phyloP scores from a whole-genome alignment of 495 filamentous ascomycete species.

The Tuber indicum region DNA sequence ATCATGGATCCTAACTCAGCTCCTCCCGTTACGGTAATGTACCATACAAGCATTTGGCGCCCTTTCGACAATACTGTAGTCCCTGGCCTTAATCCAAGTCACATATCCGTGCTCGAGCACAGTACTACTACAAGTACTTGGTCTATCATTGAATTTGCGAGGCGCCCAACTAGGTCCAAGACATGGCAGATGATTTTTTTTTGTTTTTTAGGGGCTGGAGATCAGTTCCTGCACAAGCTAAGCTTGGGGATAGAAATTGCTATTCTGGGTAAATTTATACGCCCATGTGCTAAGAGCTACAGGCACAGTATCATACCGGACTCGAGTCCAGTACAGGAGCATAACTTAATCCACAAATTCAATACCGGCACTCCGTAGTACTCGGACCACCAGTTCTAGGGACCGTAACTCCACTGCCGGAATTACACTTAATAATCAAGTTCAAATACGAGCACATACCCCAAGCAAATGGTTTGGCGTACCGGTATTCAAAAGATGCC shows the following conservation, averaged over 20 bases:
- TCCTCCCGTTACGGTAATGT: background rate
- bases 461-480: background rate
- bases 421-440: background rate
- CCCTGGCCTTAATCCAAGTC: background rate
- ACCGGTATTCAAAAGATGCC: background rate
- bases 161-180: background rate
- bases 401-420: background rate
- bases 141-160: background rate
- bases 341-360: background rate
- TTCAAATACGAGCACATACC: background rate
- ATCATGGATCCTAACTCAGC: background rate
- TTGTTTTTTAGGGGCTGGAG: background rate
- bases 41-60: background rate
- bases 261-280: background rate
- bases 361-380: background rate
- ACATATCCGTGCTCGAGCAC: background rate
- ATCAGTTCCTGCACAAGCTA: background rate
- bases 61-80: background rate
- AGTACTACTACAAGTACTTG: background rate
- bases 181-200: background rate
- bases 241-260: background rate
- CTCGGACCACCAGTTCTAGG: background rate
- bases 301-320: too few relatives aligned
- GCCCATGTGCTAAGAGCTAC: background rate
- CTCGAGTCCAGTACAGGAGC: background rate